phyloP scores from a whole-genome alignment of 306 rosid genomes.

The Boehmeria nivea region DNA sequence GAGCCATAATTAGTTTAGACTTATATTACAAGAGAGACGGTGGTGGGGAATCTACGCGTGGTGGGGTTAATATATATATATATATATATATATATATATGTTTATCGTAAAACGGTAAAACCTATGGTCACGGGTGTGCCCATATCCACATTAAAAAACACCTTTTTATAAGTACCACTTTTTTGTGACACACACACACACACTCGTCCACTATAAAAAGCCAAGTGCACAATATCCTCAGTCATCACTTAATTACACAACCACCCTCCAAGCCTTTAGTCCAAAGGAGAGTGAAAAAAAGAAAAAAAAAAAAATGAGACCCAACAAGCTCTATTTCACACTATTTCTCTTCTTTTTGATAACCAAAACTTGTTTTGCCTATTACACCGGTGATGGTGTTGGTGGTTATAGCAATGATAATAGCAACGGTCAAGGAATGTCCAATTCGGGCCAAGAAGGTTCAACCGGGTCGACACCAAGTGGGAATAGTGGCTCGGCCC shows the following conservation, averaged over 20 bases:
- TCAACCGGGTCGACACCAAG: slow-evolving; percentile 35
- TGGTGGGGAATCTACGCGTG: slow-evolving; percentile 34
- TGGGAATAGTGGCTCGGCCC: slow-evolving; percentile 60
- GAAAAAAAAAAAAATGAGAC: slow-evolving; percentile 26
- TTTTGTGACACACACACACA: background rate
- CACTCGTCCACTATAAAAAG: slow-evolving; percentile 1
- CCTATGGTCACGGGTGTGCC: slow-evolving; percentile 5
- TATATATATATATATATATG: background rate
- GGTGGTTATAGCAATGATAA: slow-evolving; percentile 13
- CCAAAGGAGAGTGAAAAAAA: too few relatives aligned
- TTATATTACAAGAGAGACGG: slow-evolving; percentile 25
- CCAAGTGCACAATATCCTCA: slow-evolving; percentile 59
- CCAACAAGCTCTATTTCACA: slow-evolving; percentile 11
- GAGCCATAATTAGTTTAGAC: slow-evolving; percentile 10
- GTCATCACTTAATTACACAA: slow-evolving; percentile 18
- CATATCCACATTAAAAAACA: slow-evolving; percentile 14
- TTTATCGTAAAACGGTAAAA: background rate
- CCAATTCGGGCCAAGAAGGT: slow-evolving; percentile 26
- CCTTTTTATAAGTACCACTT: too few relatives aligned
- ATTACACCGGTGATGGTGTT: background rate
- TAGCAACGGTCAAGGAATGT: slow-evolving; percentile 15
- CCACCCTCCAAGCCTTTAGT: background rate
- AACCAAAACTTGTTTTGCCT: slow-evolving; percentile 12
- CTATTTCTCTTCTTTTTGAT: slow-evolving; percentile 30
- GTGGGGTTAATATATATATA: background rate